These are phyloP conservation scores for Saccharomyces paradoxus DNA, from an alignment of 805 yeast genomes.

Conservation along the genomic window DNA sequence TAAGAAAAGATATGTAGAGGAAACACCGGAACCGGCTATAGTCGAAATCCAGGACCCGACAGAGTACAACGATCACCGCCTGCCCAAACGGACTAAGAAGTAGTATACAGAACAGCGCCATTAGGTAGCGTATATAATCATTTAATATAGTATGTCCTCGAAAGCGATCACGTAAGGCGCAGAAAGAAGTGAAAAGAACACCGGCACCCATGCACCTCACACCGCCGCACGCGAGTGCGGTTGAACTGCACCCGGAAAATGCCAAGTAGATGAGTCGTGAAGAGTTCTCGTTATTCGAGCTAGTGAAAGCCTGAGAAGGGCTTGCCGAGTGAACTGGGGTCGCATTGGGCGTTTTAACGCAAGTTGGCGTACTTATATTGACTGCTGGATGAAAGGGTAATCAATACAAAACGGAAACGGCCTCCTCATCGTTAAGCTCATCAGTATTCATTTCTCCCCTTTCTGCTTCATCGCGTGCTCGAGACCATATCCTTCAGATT, in stretches of 20 bases:
- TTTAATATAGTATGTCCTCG: not conserved
- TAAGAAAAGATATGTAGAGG: slow-evolving; percentile 5
- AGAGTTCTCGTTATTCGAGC: slow-evolving; percentile 4
- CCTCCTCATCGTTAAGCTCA: not conserved
- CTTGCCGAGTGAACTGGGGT: not conserved
- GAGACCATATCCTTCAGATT: not conserved
- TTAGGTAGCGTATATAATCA: not conserved
- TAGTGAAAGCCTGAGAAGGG: slow-evolving; percentile 1
- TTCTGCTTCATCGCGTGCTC: not conserved
- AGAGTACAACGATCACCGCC: not conserved
- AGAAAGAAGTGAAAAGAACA: not conserved
- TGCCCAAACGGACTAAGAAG: not conserved
- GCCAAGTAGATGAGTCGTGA: slow-evolving; percentile 1
- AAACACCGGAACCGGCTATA: not conserved
- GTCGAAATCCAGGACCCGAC: not conserved
- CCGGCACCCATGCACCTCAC: not conserved
- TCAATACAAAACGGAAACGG: not conserved
- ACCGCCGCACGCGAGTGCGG: not conserved
- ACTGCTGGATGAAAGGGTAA: not conserved
- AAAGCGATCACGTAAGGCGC: not conserved
- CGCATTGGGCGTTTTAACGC: not conserved
- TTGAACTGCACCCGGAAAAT: slow-evolving; percentile 1
- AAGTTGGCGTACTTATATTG: not conserved
- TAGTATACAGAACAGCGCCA: not conserved
- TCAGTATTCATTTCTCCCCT: not conserved